Evolutionary conservation across 2,329 filamentous ascomycete genomes (phyloP).

Genomic region (Scytalidium sp.): DNA sequence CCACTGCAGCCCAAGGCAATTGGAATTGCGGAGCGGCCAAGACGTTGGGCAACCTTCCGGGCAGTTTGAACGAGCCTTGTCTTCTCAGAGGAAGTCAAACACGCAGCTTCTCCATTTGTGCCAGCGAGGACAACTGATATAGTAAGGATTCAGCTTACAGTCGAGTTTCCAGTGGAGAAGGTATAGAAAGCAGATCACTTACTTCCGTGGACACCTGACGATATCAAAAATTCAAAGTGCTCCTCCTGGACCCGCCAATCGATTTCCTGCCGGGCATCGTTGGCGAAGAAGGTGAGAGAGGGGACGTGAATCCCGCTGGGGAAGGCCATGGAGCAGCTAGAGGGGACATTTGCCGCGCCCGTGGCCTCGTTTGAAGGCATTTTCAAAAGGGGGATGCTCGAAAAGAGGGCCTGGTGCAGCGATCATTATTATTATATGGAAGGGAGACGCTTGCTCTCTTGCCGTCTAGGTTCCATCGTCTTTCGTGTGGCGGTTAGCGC

Average conservation of each 20-base stretch:
- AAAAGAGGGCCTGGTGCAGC: too few relatives aligned
- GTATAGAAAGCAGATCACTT: slow-evolving; percentile 2
- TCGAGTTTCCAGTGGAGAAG: neutral
- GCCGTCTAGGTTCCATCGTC: too few relatives aligned
- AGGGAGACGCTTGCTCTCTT: too few relatives aligned
- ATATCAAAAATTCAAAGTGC: slow-evolving; percentile 14
- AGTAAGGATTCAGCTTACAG: slow-evolving; percentile 9
- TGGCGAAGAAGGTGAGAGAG: slow-evolving; percentile 15
- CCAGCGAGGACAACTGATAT: slow-evolving; percentile 36
- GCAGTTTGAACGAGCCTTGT: slow-evolving; percentile 33
- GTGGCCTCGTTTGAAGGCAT: too few relatives aligned
- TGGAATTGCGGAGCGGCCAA: slow-evolving; percentile 26
- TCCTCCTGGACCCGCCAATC: slow-evolving; percentile 15
- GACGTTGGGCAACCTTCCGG: slow-evolving; percentile 30
- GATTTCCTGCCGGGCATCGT: slow-evolving; percentile 12
- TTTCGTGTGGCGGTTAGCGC: too few relatives aligned
- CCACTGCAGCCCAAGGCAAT: slow-evolving; percentile 39
- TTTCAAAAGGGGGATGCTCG: too few relatives aligned
- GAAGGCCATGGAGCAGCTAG: slow-evolving; percentile 8
- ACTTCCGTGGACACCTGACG: slow-evolving; percentile 17
- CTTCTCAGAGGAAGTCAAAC: slow-evolving; percentile 37
- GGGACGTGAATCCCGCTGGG: slow-evolving; percentile 17
- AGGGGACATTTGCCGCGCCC: too few relatives aligned
- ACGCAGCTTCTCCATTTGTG: slow-evolving; percentile 42
- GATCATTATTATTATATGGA: too few relatives aligned